phyloP scores from a whole-genome alignment of 169 alveolate genomes.

The Plasmodium knowlesi region DNA sequence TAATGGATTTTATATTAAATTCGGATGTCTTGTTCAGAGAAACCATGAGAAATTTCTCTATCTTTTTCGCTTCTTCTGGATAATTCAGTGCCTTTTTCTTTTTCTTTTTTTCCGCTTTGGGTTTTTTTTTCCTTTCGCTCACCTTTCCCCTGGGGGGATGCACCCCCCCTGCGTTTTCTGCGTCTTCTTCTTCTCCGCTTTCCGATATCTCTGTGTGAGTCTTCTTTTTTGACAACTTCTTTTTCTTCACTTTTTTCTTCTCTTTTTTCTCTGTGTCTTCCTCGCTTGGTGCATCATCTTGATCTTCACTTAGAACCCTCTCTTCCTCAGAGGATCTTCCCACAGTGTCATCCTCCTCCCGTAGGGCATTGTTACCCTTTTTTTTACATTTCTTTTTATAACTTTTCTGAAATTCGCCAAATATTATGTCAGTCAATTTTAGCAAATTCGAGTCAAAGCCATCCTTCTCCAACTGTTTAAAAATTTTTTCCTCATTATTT shows the following conservation, averaged over 20 bases:
- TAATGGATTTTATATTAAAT: conserved; percentile 66
- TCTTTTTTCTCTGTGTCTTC: conserved; percentile 9
- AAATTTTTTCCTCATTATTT: conserved; percentile 72
- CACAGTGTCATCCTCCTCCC: not conserved
- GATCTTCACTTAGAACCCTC: not conserved
- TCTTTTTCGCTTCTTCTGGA: conserved; percentile 37
- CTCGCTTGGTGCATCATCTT: not conserved
- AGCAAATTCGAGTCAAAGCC: conserved; percentile 66
- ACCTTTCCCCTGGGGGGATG: not conserved
- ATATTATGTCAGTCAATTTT: conserved; percentile 57
- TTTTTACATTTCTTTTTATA: not conserved
- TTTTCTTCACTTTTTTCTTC: conserved; percentile 15
- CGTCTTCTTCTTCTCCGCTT: not conserved
- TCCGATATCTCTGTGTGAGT: not conserved
- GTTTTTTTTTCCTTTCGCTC: not conserved
- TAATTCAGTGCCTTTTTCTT: conserved; percentile 14
- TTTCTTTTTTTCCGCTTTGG: conserved; percentile 2
- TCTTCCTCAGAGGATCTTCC: not conserved
- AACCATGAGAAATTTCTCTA: conserved; percentile 43
- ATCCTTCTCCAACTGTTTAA: conserved; percentile 60
- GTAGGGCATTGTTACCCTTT: not conserved
- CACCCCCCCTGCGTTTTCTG: not conserved
- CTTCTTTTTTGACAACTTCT: not conserved
- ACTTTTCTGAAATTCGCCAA: conserved; percentile 53
- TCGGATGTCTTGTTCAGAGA: conserved; percentile 66